These are phyloP conservation scores for Teunomyces kruisii DNA, from an alignment of 805 yeast species.

Conservation along the genomic window DNA sequence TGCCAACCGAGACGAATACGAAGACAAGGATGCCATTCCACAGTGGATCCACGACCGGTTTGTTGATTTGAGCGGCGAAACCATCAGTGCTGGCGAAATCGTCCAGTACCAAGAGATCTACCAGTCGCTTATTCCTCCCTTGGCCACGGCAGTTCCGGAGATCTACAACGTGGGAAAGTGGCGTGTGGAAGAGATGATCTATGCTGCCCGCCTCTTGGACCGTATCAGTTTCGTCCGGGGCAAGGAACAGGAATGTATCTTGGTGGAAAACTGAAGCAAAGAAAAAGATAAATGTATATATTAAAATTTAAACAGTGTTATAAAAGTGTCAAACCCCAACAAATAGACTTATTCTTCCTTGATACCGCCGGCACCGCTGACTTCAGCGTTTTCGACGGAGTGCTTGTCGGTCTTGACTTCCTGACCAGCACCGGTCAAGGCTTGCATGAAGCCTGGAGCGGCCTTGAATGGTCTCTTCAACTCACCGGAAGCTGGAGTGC, in stretches of 20 bases:
- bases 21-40: conserved; percentile 41
- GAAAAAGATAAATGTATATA: background rate
- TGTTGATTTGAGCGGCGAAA: conserved; percentile 34
- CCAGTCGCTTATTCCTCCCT: conserved; percentile 50
- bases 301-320: background rate
- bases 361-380: conserved; percentile 82
- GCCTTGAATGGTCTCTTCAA: conserved; percentile 96
- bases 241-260: conserved; percentile 44
- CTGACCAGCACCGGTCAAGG: conserved; percentile 60
- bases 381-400: conserved; percentile 80
- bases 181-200: conserved; percentile 48
- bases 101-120: conserved; percentile 54
- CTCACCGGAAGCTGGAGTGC: conserved; percentile 80
- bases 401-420: conserved; percentile 82
- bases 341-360: conserved; percentile 65
- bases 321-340: background rate
- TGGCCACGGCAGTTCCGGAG: conserved; percentile 53
- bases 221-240: conserved; percentile 48
- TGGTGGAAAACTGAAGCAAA: conserved; percentile 16
- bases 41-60: conserved; percentile 49
- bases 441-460: conserved; percentile 50
- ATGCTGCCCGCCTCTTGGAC: conserved; percentile 55
- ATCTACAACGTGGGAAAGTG: conserved; percentile 52
- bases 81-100: conserved; percentile 52
- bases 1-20: conserved; percentile 42